Conservation (phyloP, 768 basidiomycete genomes). For the Cyclocybe cylindracea region DNA sequence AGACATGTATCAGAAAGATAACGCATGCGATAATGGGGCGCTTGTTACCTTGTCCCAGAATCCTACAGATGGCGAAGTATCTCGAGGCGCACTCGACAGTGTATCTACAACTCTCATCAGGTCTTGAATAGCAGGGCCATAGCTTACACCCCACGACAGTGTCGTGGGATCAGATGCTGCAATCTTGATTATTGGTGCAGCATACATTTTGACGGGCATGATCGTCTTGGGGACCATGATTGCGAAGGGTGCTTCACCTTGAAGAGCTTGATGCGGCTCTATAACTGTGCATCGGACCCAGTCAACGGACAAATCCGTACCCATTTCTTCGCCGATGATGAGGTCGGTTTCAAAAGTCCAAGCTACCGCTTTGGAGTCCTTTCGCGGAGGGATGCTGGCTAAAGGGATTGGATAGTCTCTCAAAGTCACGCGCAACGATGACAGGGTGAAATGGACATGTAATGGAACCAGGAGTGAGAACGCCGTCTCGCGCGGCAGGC, state of each 20-base stretch:
- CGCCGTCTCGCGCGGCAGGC: constrained; percentile 65
- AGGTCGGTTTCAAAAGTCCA: constrained; percentile 76
- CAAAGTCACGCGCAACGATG: constrained; percentile 59
- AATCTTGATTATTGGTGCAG: constrained; percentile 70
- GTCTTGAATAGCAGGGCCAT: constrained; percentile 84
- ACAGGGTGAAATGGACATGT: constrained; percentile 69
- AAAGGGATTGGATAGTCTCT: constrained; percentile 91
- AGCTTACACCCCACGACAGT: constrained; percentile 89
- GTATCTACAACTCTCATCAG: constrained; percentile 82
- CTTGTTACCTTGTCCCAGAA: constrained; percentile 90
- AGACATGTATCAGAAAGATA: constrained; percentile 4
- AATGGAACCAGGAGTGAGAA: constrained; percentile 85
- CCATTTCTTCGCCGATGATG: constrained; percentile 88
- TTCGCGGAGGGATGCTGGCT: constrained; percentile 63
- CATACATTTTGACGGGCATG: constrained; percentile 95
- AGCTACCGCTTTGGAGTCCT: constrained; percentile 37
- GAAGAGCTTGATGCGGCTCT: constrained; percentile 51
- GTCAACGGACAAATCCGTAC: constrained; percentile 61
- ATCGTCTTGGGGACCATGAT: constrained; percentile 84
- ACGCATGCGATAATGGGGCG: not conserved
- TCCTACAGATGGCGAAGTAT: constrained; percentile 80
- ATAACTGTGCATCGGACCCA: constrained; percentile 73
- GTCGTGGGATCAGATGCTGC: constrained; percentile 65
- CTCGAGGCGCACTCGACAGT: constrained; percentile 73
- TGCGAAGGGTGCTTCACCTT: constrained; percentile 52